Evolutionary conservation across 1,139 yeast species (phyloP), one percentile per base, ranked within the genome.

Genomic region (Kazachstania sp.): DNA sequence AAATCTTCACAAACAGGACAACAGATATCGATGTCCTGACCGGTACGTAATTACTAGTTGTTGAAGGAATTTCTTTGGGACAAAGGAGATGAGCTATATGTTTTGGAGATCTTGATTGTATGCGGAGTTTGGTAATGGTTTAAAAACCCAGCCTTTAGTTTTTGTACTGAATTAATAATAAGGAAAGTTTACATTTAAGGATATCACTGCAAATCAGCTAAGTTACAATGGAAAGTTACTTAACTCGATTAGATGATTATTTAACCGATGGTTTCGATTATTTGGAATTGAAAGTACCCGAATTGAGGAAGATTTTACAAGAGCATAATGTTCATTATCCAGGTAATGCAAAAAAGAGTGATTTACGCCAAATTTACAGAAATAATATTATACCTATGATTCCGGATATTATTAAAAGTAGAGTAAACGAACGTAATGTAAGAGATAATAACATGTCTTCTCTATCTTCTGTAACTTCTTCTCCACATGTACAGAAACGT

Each of bases 261-360:
- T 39, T 55, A 35, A 38, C 53, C 29, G 48, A 49, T 18, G 55
- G 55, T 15, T 85, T 83, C 60, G 82, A 86, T 58, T 81, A 87
- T 12, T 70, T 71, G 39, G 66, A 74, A 36, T 67, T 83, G 53
- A 81, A 78, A 41, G 78, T 82, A 35, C 76, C 86, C 5, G 78
- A 83, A 50, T 70, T 87, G 57, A 73, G 92, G 54, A 73, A 78
- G 37, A 71, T 85, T 37, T 70, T 87, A 49, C 65, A 71, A 32
- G 78, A 75, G 46, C 75, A 85, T 60, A 70, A 73, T n/a, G 71
- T 86, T 20, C 65, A 66, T 8, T 80, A 72, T 58, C 74, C 82
- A 0, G 71, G 84, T 4, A 72, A 76, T 45, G 79, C 86, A 9
- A 83, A 79, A 59, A 87, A 87, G 63, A 65, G 75, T 4, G 78